Base-by-base conservation (phyloP, 306 rosid species). In the Senna siamea region DNA sequence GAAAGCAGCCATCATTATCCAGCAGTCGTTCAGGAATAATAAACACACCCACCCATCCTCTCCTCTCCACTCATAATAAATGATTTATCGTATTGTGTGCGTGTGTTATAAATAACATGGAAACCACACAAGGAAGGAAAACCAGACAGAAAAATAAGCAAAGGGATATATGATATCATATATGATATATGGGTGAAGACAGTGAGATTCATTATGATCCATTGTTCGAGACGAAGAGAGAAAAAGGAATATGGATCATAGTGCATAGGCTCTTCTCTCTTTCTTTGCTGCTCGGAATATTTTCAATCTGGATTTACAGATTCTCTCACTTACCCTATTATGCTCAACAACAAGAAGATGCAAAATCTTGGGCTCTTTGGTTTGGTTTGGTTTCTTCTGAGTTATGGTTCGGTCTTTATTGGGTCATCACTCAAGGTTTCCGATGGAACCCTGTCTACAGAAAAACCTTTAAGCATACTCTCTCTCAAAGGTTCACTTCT, bases 361-460 rank as follows among this genome's bases (percentile, higher is more conserved):
- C 6, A 5, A 30, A 58, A 30, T 30, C 35, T 56, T 85, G 83
- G 86, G 91, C 14, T 17, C 4, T 9, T 5, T 86, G 90, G 88
- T 5, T 88, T 72, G 93, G 92, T 4, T 20, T 91, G 87, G 53
- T 89, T 54, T 84, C 6, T 57, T 78, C 92, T 71, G 97, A 93
- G 40, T 43, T 91, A 1, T 91, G 96, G 93, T 91, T 91, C 22
- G 87, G 94, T 10, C 70, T 93, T 53, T 89, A 91, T 66, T 93
- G 96, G 97, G 0, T 93, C 47, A 74, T 89, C 77, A 83, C 89
- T 76, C 96, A 91, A 66, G 80, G 92, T 51, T 4, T 54, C 15
- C 75, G 96, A 1, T 93, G 96, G 96, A 91, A 82, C 26, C 87
- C 8, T 17, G 60, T 85, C 2, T 80, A 69, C 44, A 85, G 98